These are phyloP conservation scores for Coniferiporia sulphurascens DNA, from an alignment of 1,284 basidiomycete species.

Conservation along the genomic window DNA sequence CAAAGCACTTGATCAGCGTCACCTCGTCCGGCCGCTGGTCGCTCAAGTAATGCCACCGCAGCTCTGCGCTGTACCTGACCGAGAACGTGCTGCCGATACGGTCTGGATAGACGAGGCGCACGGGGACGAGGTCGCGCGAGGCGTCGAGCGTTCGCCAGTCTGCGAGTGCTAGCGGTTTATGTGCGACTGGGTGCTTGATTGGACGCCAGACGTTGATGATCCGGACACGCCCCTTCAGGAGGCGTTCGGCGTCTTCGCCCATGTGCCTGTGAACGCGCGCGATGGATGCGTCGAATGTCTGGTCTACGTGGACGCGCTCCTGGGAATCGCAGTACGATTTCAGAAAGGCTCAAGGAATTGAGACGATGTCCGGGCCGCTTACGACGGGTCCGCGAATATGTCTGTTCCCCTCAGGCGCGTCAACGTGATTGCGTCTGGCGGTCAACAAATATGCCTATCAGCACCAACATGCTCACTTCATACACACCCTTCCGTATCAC, in stretches of 20 bases:
- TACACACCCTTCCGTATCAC: neutral
- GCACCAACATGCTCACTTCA: constrained; percentile 20
- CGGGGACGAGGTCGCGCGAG: constrained; percentile 31
- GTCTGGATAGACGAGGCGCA: constrained; percentile 30
- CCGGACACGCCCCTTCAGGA: too few species aligned
- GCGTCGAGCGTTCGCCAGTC: constrained; percentile 39
- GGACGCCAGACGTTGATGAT: constrained; percentile 58
- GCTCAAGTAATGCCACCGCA: too few species aligned
- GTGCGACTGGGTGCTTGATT: too few species aligned
- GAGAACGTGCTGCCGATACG: constrained; percentile 33
- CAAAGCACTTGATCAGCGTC: too few species aligned
- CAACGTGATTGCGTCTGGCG: constrained; percentile 7
- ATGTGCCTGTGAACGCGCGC: constrained; percentile 51
- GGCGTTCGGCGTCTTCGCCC: constrained; percentile 39
- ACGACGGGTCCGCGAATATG: neutral
- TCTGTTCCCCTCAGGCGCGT: neutral
- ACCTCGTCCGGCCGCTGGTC: too few species aligned
- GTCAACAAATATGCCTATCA: constrained; percentile 4
- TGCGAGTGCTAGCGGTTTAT: constrained; percentile 43
- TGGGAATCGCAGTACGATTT: constrained; percentile 9
- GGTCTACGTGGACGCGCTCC: constrained; percentile 50
- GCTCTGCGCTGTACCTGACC: constrained; percentile 24
- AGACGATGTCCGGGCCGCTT: constrained; percentile 2
- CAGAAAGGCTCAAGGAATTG: constrained; percentile 1
- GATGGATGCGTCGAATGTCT: constrained; percentile 45